A percentile compares a stretch with the other conserved stretches of the same genome.
These are phyloP conservation scores for Penicillium digitatum DNA, from an alignment of 2,329 filamentous ascomycete genomes.

Conservation along the genomic window DNA sequence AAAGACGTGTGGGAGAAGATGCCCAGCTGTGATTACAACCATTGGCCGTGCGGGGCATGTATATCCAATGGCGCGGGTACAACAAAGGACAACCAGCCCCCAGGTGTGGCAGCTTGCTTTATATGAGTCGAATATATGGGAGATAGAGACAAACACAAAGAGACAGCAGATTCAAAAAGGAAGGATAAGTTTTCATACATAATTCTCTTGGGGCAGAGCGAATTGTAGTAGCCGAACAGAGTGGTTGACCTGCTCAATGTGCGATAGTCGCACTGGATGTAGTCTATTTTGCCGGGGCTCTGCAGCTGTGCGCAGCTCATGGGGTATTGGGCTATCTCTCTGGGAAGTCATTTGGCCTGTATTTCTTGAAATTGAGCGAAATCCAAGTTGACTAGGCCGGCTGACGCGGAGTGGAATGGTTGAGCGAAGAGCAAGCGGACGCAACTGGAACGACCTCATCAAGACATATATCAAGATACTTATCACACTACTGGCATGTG, in stretches of 20 bases:
- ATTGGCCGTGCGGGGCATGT: neutral
- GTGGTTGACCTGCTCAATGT: constrained; percentile 63
- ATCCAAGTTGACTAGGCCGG: neutral
- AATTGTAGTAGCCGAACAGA: constrained; percentile 66
- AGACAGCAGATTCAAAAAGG: neutral
- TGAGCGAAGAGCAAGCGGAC: neutral
- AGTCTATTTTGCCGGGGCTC: constrained; percentile 67
- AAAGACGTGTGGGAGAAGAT: neutral
- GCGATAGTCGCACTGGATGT: constrained; percentile 58
- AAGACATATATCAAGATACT: neutral
- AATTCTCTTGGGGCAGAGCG: constrained; percentile 51
- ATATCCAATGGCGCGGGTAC: neutral
- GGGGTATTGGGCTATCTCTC: constrained; percentile 44
- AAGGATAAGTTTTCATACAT: constrained; percentile 36
- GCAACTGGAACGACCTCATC: neutral
- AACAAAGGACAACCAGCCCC: neutral
- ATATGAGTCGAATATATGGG: neutral
- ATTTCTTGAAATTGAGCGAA: constrained; percentile 1
- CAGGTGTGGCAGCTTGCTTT: neutral
- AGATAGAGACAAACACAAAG: neutral
- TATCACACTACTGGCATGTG: neutral
- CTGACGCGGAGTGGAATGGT: constrained; percentile 2
- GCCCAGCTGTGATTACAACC: neutral
- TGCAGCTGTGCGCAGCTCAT: constrained; percentile 68
- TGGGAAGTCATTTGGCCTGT: constrained; percentile 27